Conservation (phyloP, 164 flowering plant species). For the Chimonanthus salicifolius region DNA sequence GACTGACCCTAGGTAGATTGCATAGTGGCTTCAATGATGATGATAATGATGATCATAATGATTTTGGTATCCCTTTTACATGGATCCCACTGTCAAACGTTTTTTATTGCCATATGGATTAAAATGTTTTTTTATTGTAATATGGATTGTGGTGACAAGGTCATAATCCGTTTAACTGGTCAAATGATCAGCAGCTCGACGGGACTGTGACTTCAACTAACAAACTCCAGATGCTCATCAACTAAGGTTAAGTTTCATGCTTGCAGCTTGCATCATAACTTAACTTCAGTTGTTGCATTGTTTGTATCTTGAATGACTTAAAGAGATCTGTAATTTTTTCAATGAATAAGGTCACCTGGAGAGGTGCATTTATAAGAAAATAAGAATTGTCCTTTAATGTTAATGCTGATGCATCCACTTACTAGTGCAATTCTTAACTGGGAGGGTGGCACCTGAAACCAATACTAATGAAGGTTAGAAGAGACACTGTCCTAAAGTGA, state of each 20-base stretch:
- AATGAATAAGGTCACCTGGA: not conserved
- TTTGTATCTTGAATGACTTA: not conserved
- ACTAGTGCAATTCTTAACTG: not conserved
- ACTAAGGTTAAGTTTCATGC: not conserved
- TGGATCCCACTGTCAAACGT: not conserved
- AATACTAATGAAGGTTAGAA: not conserved
- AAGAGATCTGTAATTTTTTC: not conserved
- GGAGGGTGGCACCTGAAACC: not conserved
- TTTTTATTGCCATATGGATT: not conserved
- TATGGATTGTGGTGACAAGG: not conserved
- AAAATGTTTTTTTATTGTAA: not conserved
- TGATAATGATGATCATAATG: no score
- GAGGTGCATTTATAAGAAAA: not conserved
- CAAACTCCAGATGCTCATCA: not conserved
- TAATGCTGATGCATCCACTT: not conserved
- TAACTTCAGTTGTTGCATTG: not conserved
- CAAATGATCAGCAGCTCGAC: not conserved
- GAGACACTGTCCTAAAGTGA: not conserved
- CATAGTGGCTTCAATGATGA: no score
- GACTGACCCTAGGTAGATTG: no score
- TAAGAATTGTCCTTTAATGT: not conserved
- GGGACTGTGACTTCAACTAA: not conserved
- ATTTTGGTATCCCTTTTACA: not conserved
- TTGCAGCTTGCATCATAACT: not conserved
- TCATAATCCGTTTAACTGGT: not conserved